Evolutionary conservation across 225 moss, liverwort and hornwort genomes (phyloP), one percentile per base, ranked within the genome.

Genomic region (Thuidium tamariscinum): DNA sequence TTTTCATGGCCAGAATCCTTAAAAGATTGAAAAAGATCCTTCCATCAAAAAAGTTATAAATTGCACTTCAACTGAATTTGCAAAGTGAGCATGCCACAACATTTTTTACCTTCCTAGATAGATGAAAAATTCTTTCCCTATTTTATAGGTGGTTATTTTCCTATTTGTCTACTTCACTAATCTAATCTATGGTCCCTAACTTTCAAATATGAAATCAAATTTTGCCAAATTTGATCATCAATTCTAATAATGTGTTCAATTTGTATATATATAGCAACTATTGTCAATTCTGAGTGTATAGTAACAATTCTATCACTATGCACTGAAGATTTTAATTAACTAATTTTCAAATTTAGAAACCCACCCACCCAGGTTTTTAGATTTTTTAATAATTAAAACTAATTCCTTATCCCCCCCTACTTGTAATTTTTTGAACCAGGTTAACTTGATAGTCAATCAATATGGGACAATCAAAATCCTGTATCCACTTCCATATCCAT

Each of bases 51-150:
- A 39, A 23, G 23, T 1, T 69, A 13, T 25, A 39, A 25, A 26
- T 41, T 0, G 0, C 26, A 26, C 15, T 3, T 69, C 15, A 41
- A 69, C n/a, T n/a, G 2, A 3, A 25, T 41, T 41, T 25, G 21
- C 1, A 25, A 67, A 3, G 1, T 12, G 10, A 7, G 7, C 13
- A 0, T 21, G 0, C 22, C 4, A 21, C 22, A 23, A 37, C 0
- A 2, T 67, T 37, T 39, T 39, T 67, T 1, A 2, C 13, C 39
- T 39, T 67, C 2, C 7, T 7, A 67, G 7, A 13, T 39, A 17
- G 37, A 23, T 67, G 7, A 22, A 37, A 39, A 39, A 22, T 39
- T 7, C 2, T 39, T 41, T 3, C 1, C 5, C 2, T 22, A 22
- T 2, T 37, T 22, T 67, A 22, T 37, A 0, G 23, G 23, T 22